Evolutionary conservation across 1,284 basidiomycete genomes (phyloP), one percentile per base, ranked within the genome.

Genomic region (Trichosporon sp.): DNA sequence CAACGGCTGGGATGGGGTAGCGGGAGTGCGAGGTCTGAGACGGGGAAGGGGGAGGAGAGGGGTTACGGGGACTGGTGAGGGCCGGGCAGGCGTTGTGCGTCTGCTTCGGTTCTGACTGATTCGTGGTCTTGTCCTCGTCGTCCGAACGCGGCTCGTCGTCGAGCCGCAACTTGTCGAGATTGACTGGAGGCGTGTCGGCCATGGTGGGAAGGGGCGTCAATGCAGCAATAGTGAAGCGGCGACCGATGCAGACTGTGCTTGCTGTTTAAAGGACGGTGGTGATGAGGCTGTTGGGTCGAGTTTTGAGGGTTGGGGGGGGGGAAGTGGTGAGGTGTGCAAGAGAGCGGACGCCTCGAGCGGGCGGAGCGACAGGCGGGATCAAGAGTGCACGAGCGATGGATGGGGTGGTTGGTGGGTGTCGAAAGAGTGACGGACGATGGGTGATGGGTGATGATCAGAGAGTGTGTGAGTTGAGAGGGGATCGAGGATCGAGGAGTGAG

Each of bases 291-390:
- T 40, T 40, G 38, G 26, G 4, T 37, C 31, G 59, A n/a, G 63
- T 37, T 65, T 16, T 63, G 59, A 35, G 59, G 40, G 66, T 54
- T n/a, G n/a, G n/a, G 66, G 68, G 19, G 56, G 38, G 37, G 40
- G n/a, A 37, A 37, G 26, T 43, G 67, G 32, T 40, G 38, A 46
- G 6, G 54, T 7, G 35, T n/a, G 56, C n/a, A 51, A 46, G 40
- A 37, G 38, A 61, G 37, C 35, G 51, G 51, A 54, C 51, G 51
- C 19, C 6, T 8, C 26, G 4, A 54, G 21, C 19, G 19, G 19
- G 51, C 16, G 2, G 16, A 26, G n/a, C 19, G 21, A 26, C 26
- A 19, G 51, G 19, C 51, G 51, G 21, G 14, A 32, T 11, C 4
- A 2, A 38, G 35, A 21, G 38, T 19, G 63, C 63, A 10, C 1